These are phyloP conservation scores for Trichocladium uniseriatum DNA, from an alignment of 495 filamentous ascomycete genomes.

Conservation along the genomic window DNA sequence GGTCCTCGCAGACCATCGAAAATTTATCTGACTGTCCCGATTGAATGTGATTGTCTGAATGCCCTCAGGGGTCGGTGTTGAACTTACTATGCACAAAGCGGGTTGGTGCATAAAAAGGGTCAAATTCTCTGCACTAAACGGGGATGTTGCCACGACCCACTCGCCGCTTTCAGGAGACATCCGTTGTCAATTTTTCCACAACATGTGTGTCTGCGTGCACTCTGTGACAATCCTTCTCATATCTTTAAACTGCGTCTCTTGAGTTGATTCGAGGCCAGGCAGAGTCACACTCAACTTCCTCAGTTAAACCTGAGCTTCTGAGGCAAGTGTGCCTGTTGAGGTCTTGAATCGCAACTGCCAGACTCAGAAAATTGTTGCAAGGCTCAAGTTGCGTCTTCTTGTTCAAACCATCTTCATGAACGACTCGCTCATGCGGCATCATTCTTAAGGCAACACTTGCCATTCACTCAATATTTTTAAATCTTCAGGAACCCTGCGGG, in stretches of 20 bases:
- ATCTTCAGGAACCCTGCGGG: neutral
- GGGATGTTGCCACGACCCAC: neutral
- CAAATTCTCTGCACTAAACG: neutral
- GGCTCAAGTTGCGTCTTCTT: no score
- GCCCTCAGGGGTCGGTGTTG: neutral
- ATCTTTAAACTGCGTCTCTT: no score
- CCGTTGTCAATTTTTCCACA: neutral
- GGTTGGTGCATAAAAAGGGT: neutral
- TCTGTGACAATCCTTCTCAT: no score
- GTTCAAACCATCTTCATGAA: no score
- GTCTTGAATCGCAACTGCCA: no score
- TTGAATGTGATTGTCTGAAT: neutral
- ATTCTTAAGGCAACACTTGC: neutral
- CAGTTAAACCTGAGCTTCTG: no score
- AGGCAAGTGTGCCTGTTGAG: no score
- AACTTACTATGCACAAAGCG: neutral
- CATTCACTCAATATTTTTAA: neutral
- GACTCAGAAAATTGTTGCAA: no score
- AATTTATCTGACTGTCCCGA: slow-evolving; percentile 3
- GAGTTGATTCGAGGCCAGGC: no score
- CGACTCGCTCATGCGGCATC: neutral
- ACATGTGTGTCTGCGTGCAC: no score
- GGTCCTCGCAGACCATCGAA: slow-evolving; percentile 12
- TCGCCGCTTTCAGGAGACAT: no score
- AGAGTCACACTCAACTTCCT: no score